These are phyloP conservation scores for Rhizophagus clarus DNA, from an alignment of 192 early-diverging fungal species.

Conservation along the genomic window DNA sequence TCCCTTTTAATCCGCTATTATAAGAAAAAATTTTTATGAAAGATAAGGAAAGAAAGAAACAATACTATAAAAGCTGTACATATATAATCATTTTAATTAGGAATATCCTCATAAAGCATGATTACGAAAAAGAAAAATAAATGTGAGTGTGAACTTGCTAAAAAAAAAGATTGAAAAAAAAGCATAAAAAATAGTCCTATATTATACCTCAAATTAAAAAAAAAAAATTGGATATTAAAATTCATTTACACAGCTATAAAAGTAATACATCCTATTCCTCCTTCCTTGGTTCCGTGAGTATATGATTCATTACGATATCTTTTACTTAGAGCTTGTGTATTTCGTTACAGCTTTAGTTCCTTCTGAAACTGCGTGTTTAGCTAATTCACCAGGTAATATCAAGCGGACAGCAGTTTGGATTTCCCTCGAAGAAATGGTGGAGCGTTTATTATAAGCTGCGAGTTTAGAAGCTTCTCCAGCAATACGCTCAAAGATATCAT, in stretches of 20 bases:
- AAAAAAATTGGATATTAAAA: not conserved
- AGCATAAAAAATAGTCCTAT: not conserved
- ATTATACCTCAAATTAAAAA: not conserved
- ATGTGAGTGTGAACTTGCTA: not conserved
- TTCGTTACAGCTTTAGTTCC: slow-evolving; percentile 98
- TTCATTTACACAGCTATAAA: not conserved
- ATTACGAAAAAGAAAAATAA: not conserved
- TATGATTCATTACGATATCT: not conserved
- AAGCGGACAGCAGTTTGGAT: slow-evolving; percentile 81
- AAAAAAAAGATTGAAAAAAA: not conserved
- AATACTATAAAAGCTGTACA: not conserved
- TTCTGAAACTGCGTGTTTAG: slow-evolving; percentile 97
- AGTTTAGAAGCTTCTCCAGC: slow-evolving; percentile 83
- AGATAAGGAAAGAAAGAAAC: not conserved
- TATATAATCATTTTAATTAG: not conserved
- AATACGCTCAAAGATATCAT: slow-evolving; percentile 97
- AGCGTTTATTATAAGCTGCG: slow-evolving; percentile 92
- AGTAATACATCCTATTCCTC: not conserved
- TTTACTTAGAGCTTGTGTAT: slow-evolving; percentile 83
- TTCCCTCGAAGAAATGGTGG: slow-evolving; percentile 94
- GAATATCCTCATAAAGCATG: not conserved
- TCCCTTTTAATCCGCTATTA: not conserved
- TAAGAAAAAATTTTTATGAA: not conserved
- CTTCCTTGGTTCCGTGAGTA: not conserved
- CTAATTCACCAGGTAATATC: slow-evolving; percentile 81